These are phyloP conservation scores for Cyanophora paradoxa DNA, from an alignment of 78 protist species.

Conservation along the genomic window DNA sequence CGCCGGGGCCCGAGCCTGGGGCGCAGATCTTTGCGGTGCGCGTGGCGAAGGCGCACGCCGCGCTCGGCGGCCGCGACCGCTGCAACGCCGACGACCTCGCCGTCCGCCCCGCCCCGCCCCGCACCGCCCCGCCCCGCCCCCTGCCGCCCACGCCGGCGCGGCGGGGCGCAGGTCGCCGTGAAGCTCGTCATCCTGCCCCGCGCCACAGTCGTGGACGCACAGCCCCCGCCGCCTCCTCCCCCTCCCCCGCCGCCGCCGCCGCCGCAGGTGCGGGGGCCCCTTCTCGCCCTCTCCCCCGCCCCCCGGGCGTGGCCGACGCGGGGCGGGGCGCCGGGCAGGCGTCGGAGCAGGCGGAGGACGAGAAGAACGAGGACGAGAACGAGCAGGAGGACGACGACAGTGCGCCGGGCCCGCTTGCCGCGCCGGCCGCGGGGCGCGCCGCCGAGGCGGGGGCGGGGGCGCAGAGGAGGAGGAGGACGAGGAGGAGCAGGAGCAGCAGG, in stretches of 20 bases:
- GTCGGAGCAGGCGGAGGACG: too few species aligned
- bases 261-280: background rate
- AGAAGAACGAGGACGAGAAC: slow-evolving; percentile 19
- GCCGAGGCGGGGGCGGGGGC: too few species aligned
- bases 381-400: slow-evolving; percentile 24
- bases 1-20: too few species aligned
- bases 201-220: background rate
- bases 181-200: slow-evolving; percentile 25
- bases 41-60: slow-evolving; percentile 25
- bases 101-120: too few species aligned
- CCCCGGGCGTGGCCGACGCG: background rate
- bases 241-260: slow-evolving; percentile 16
- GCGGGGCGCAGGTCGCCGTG: slow-evolving; percentile 2
- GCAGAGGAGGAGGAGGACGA: slow-evolving; percentile 2
- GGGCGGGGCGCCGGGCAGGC: too few species aligned
- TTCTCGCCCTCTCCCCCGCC: background rate
- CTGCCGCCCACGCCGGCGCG: too few species aligned
- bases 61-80: slow-evolving; percentile 11
- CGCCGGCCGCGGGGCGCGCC: too few species aligned
- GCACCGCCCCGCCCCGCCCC: too few species aligned
- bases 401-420: too few species aligned
- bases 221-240: slow-evolving; percentile 22
- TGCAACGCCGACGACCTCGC: slow-evolving; percentile 18
- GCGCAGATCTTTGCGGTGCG: slow-evolving; percentile 22
- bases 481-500: slow-evolving; percentile 17